Evolutionary conservation across 768 basidiomycete species (phyloP).

Genomic region (Amanita fuliginea): DNA sequence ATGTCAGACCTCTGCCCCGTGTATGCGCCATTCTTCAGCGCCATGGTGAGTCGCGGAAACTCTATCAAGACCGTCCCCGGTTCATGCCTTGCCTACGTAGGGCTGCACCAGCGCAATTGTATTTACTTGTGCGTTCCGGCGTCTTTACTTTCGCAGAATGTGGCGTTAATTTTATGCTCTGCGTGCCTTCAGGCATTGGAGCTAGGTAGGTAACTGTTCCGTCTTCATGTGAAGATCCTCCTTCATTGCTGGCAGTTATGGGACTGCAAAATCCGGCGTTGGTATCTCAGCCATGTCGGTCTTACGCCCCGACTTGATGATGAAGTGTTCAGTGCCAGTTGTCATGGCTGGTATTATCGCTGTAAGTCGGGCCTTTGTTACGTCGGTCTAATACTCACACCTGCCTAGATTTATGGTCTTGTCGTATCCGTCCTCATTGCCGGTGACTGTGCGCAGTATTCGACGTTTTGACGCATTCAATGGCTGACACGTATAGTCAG

Average conservation of each 20-base stretch:
- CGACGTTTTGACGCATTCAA: neutral
- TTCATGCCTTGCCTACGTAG: constrained; percentile 26
- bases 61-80: neutral
- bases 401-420: constrained; percentile 80
- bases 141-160: neutral
- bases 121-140: constrained; percentile 75
- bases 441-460: constrained; percentile 52
- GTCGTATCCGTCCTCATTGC: constrained; percentile 98
- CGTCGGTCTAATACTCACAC: constrained; percentile 2
- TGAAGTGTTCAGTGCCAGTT: constrained; percentile 95
- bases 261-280: constrained; percentile 98
- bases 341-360: constrained; percentile 99
- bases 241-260: constrained; percentile 53
- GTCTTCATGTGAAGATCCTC: constrained; percentile 3
- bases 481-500: constrained; percentile 24
- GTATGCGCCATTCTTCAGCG: constrained; percentile 97
- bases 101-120: constrained; percentile 96
- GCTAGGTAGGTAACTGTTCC: constrained; percentile 48
- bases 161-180: constrained; percentile 7
- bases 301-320: constrained; percentile 92
- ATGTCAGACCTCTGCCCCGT: constrained; percentile 86
- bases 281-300: constrained; percentile 98
- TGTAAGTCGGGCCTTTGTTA: constrained; percentile 38
- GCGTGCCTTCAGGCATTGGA: constrained; percentile 51
- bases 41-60: constrained; percentile 55